Evolutionary conservation across 805 yeast genomes (phyloP), one percentile per base, ranked within the genome.

Genomic region (Vanderwaltozyma polyspora): DNA sequence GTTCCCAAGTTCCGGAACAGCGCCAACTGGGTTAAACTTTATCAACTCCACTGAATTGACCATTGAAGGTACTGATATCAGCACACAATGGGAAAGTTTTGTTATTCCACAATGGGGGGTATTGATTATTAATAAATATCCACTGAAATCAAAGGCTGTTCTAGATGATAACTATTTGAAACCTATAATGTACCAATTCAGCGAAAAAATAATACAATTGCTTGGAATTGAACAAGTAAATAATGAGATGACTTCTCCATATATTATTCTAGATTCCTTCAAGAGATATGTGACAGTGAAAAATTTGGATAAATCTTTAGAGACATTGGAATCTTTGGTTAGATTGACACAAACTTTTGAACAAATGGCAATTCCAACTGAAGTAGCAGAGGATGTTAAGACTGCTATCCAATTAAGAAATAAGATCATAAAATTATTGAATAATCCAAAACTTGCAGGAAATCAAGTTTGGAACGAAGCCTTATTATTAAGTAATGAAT

Each of bases 61-160:
- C 8, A 14, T 12, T 18, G 28, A 25, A 16, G 30, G n/a, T 31
- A 25, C 22, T 2, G 15, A 15, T 6, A 4, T 6, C 8, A 15
- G 15, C 3, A 34, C 16, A 14, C 5, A 19, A 17, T 56, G 59
- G 57, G 37, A 46, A 28, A 47, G 57, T 34, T 86, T 79, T 50
- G 57, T 81, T 29, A 73, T 89, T 19, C 94, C 95, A 7, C 94
- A 83, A 57, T 87, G 94, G 95, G 95, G 41, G 72, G 83, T 36
- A 56, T 63, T 48, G 62, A 79, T 42, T 50, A 62, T 52, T 67
- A 78, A 53, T 27, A 46, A 49, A 18, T 38, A 44, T 14, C 48
- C 60, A 12, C 21, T 60, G 9, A 39, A 42, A 7, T 28, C 36
- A 28, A 44, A 52, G 45, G 41, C 56, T 26, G 42, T 44, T 3